A percentile compares a stretch with the other conserved stretches of the same genome.
phyloP scores from a whole-genome alignment of 768 basidiomycete genomes.

The Tricholoma bakamatsutake region DNA sequence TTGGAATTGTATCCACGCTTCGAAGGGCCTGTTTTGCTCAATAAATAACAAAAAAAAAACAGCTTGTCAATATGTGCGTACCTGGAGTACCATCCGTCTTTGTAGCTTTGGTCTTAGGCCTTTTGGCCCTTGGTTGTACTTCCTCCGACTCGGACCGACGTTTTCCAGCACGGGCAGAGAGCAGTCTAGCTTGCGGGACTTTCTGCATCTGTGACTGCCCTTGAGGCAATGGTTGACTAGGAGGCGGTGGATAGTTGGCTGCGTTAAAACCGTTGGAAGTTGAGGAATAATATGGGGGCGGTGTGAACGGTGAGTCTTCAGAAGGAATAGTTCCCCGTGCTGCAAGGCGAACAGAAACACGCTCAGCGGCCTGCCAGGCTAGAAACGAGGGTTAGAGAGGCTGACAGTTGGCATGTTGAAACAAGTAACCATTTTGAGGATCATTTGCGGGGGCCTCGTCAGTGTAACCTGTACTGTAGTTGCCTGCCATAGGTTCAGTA shows the following conservation, averaged over 20 bases:
- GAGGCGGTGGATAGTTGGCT: constrained; percentile 3
- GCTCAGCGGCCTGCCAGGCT: constrained; percentile 50
- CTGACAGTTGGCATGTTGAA: constrained; percentile 11
- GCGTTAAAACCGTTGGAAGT: constrained; percentile 8
- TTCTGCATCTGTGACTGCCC: background rate
- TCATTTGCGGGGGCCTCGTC: constrained; percentile 26
- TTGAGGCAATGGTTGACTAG: background rate
- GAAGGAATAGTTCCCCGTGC: constrained; percentile 37
- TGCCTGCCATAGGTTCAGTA: constrained; percentile 7
- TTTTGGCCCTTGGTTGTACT: constrained; percentile 42
- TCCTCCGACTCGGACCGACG: constrained; percentile 32
- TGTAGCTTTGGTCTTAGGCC: constrained; percentile 35
- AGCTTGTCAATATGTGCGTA: constrained; percentile 2
- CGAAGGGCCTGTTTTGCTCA: constrained; percentile 31
- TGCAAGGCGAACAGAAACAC: constrained; percentile 54
- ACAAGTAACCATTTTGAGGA: constrained; percentile 22
- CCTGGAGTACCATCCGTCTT: constrained; percentile 16
- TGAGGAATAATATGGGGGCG: constrained; percentile 6
- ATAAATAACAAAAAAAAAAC: background rate
- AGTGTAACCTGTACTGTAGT: constrained; percentile 23
- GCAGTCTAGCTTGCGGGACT: constrained; percentile 3
- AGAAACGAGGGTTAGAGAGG: constrained; percentile 10
- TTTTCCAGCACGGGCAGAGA: constrained; percentile 25
- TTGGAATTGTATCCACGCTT: constrained; percentile 67
- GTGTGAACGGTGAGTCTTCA: constrained; percentile 18